Evolutionary conservation across 2,329 filamentous ascomycete species (phyloP), one percentile per base, ranked within the genome.

Genomic region (Penicillium crustosum): DNA sequence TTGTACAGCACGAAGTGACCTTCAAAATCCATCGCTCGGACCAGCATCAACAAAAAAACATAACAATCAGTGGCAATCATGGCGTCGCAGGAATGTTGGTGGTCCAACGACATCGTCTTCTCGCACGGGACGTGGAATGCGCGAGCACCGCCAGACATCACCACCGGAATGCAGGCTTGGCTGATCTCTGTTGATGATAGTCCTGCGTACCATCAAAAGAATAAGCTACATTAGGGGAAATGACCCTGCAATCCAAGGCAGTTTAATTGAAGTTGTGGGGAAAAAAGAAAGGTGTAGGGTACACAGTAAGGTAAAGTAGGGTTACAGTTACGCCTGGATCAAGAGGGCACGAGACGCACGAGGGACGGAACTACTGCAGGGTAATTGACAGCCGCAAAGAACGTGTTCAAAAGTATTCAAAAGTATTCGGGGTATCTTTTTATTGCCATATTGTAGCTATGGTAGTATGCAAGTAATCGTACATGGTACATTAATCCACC

Each of bases 151-250:
- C 65, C 68, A 63, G 56, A 59, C 58, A 68, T 49, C 58, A 57
- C 49, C 54, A 50, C 51, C 60, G 68, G 73, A 76, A 76, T 76
- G 73, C 67, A 69, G 57, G 66, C 57, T 43, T 55, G 49, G 58
- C 60, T 51, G 58, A 59, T 63, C 60, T 60, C 36, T 43, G 50
- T 19, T 58, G 19, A 33, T 7, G 19, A 25, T 25, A 42, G 43
- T 47, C 55, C 38, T 35, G 49, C 43, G 53, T 58, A 59, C 57
- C 49, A 57, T 60, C n/a, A 58, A 59, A 57, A 66, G 62, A 63
- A 54, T 61, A 60, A 62, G 61, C 49, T 49, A 55, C 57, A 58
- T 61, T 59, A 66, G 56, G 52, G 59, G 57, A 25, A 21, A 17
- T 55, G 44, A 58, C 56, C 62, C 56, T 63, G 39, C 51, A 23